A percentile compares a stretch with the other conserved stretches of the same genome.
Evolutionary conservation across 2,329 filamentous ascomycete genomes (phyloP).

Genomic region (Tolypocladium tundrense): DNA sequence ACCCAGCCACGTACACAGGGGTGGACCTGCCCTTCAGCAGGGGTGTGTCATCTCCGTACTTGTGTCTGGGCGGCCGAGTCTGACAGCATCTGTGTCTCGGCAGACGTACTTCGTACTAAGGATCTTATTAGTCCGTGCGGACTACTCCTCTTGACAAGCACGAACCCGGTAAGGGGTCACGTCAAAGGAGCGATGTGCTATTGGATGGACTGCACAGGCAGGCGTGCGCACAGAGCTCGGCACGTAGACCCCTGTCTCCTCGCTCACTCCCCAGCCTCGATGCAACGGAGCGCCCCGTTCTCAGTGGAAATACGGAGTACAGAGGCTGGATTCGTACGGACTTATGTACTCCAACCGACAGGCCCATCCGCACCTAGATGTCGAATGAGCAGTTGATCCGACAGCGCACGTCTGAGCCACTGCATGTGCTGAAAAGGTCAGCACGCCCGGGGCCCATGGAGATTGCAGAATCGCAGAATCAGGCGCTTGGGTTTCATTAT

Average conservation of each 20-base stretch:
- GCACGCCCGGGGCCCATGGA: not conserved
- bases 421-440: not conserved
- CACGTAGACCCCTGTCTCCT: not conserved
- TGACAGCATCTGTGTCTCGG: too few species aligned
- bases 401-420: not conserved
- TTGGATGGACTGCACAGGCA: not conserved
- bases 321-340: not conserved
- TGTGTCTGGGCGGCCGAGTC: too few species aligned
- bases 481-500: not conserved
- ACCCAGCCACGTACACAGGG: not conserved
- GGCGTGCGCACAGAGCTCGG: not conserved
- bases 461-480: too few species aligned
- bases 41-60: too few species aligned
- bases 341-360: not conserved
- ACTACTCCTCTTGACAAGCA: not conserved
- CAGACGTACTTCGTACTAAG: too few species aligned
- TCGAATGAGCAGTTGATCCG: not conserved
- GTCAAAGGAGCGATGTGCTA: not conserved
- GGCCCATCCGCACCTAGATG: not conserved
- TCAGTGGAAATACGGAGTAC: not conserved
- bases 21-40: not conserved
- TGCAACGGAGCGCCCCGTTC: not conserved
- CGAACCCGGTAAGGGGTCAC: not conserved
- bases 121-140: too few species aligned
- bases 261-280: not conserved